Evolutionary conservation across 2,329 filamentous ascomycete species (phyloP), one percentile per base, ranked within the genome.

Genomic region (Fusarium transvaalense): DNA sequence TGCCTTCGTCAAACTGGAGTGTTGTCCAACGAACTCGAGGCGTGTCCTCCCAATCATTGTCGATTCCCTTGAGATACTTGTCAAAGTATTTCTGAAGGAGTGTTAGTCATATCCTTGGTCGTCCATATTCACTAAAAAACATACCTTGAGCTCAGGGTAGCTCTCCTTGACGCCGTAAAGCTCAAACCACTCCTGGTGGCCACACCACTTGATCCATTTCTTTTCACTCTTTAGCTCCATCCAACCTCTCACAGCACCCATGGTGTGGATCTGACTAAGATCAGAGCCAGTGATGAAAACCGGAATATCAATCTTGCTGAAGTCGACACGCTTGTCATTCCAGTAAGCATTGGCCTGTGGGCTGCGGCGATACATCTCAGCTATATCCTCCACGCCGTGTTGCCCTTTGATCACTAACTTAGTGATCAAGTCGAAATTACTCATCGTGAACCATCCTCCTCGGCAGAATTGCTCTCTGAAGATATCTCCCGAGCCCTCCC

Each of bases 211-310:
- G 9, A 72, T 61, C 69, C 69, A 72, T 10, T 71, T 71, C 14
- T 72, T 68, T 7, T 72, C 46, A 10, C 61, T 65, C 13, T 42
- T 45, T 19, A 68, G 15, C 42, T 72, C 66, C 54, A 72, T 69
- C 66, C 64, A 72, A 3, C 64, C 69, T 21, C 69, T 46, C 1
- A 72, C 67, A 15, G 57, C 61, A 10, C 69, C 69, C 69, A 72
- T 72, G 7, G 69, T 72, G 34, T 72, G 69, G 21, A 72, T 72
- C 27, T 68, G 65, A n/a, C 69, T 72, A 2, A 71, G 46, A 15
- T 72, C 66, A 2, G 69, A 71, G 1, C 67, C 69, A 0, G 60
- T 61, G 31, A 72, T 72, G 17, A 71, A 72, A 10, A 52, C 38
- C 0, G 69, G 69, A 23, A 61, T 68, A 9, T 65, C 21, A n/a